Evolutionary conservation across 805 yeast genomes (phyloP).

Genomic region (Wickerhamomyces sydowiorum): DNA sequence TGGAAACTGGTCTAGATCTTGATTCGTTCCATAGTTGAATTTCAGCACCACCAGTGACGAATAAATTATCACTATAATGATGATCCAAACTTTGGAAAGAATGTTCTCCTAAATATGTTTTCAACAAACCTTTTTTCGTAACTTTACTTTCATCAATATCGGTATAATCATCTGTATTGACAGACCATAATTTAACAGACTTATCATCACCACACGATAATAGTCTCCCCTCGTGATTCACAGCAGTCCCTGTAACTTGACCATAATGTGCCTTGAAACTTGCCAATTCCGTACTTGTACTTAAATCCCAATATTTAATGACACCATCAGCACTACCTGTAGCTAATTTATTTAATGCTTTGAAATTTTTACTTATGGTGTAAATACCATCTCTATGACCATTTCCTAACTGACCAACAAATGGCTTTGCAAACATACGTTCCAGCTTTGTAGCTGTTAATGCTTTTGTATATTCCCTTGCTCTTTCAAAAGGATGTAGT

Average conservation of each 20-base stretch:
- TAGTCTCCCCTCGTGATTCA: constrained; percentile 47
- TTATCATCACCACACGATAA: constrained; percentile 90
- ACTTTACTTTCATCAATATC: constrained; percentile 28
- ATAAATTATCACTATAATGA: constrained; percentile 64
- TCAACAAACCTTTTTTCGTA: constrained; percentile 50
- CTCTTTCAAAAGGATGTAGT: constrained; percentile 94
- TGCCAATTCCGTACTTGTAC: constrained; percentile 67
- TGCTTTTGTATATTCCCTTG: constrained; percentile 93
- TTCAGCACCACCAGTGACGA: constrained; percentile 89
- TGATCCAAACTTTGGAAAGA: constrained; percentile 85
- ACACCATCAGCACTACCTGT: constrained; percentile 96
- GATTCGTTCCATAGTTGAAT: constrained; percentile 90
- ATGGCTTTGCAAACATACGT: constrained; percentile 96
- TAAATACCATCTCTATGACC: constrained; percentile 97
- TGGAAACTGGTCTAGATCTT: constrained; percentile 69
- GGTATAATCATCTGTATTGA: constrained; percentile 46
- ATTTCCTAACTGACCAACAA: constrained; percentile 87
- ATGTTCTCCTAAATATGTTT: constrained; percentile 79
- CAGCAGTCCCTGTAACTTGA: constrained; percentile 77
- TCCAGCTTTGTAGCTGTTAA: constrained; percentile 92
- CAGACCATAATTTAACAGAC: constrained; percentile 85
- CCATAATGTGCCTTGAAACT: constrained; percentile 88
- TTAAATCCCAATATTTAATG: constrained; percentile 88
- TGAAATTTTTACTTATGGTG: constrained; percentile 72
- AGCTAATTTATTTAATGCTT: constrained; percentile 68